Conservation (phyloP, 148 eudicot genomes). For the Rhododendron molle region DNA sequence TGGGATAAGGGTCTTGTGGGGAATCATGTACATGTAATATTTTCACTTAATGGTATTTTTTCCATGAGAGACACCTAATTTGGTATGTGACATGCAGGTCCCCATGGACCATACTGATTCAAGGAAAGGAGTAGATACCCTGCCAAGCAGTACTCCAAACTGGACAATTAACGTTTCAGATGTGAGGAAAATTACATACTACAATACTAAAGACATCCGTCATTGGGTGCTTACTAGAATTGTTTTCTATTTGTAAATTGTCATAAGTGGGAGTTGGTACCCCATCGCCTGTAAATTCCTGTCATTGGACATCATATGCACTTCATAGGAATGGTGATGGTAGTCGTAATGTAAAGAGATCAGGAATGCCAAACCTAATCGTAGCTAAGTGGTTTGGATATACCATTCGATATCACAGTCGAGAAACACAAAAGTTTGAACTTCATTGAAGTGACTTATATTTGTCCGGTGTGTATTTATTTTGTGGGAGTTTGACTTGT, state of each 20-base stretch:
- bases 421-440: background rate
- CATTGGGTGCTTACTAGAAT: background rate
- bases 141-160: constrained; percentile 18
- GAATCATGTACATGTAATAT: background rate
- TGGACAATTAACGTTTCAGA: constrained; percentile 39
- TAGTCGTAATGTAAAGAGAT: background rate
- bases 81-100: constrained; percentile 15
- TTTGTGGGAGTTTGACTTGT: background rate
- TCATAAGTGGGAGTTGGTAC: background rate
- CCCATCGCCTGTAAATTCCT: background rate
- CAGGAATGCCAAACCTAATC: background rate
- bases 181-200: constrained; percentile 16
- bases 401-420: background rate
- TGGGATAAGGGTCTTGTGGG: background rate
- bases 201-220: background rate
- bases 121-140: constrained; percentile 15
- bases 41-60: background rate
- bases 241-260: background rate
- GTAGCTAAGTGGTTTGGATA: background rate
- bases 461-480: background rate
- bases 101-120: constrained; percentile 10
- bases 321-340: background rate
- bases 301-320: background rate
- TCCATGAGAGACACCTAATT: background rate
- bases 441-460: background rate